Evolutionary conservation across 139 green algal species (phyloP), one percentile per base, ranked within the genome.

Genomic region (Chlamydomonas eustigma): DNA sequence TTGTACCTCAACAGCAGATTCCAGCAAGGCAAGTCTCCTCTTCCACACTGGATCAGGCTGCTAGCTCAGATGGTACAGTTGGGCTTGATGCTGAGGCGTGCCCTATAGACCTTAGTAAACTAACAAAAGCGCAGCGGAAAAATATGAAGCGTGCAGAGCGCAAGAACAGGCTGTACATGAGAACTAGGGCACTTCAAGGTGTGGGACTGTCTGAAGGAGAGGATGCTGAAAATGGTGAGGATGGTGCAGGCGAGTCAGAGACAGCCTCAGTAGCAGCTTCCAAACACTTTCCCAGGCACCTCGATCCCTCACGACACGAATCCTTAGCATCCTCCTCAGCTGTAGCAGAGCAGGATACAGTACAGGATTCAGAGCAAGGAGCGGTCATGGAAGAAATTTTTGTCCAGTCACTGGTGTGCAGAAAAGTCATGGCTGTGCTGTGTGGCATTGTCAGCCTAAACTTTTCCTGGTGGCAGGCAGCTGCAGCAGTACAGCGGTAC

Each of bases 101-200:
- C n/a, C 28, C 24, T 37, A 8, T 70, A 36, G 38, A 69, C 72
- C 37, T 67, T 50, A 50, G 69, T 32, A 81, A 82, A 52, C 79
- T 93, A 0, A 91, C 78, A 4, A 91, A 91, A 33, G 78, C 88
- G n/a, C 87, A 92, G 78, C 73, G 77, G 2, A 92, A 92, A 73
- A 94, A 94, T 82, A 73, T 89, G 33, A 90, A 90, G 73, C 83
- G 87, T 0, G 76, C 81, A 1, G 89, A 92, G 77, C 85, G 84
- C 67, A 91, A 91, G 78, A 88, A 84, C 73, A 82, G 79, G 64
- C 39, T 51, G 65, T 64, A 6, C 22, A 58, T 50, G 66, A 5
- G 66, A 33, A 33, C 66, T 24, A 8, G 33, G 30, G 35, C 33
- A 51, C n/a, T 25, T 36, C n/a, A 28, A 8, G 63, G 63, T 65